phyloP scores from a whole-genome alignment of 202 grass and related monocot species.

The Hordeum pubiflorum region DNA sequence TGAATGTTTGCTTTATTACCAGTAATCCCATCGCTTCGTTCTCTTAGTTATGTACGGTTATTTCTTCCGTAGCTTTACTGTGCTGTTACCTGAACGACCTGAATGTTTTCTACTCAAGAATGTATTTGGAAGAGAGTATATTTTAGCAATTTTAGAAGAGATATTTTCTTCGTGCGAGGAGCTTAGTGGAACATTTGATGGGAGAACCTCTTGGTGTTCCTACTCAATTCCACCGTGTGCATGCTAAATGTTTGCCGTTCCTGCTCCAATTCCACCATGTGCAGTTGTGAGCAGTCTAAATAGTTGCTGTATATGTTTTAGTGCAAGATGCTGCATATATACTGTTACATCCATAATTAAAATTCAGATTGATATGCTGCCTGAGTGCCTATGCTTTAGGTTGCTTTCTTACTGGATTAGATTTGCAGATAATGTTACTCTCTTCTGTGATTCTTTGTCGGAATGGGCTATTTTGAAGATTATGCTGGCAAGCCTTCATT shows the following conservation, averaged over 20 bases:
- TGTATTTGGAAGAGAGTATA: neutral
- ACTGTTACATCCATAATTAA: neutral
- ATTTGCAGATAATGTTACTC: neutral
- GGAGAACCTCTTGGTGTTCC: neutral
- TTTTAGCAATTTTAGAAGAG: neutral
- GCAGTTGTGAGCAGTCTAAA: neutral
- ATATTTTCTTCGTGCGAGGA: neutral
- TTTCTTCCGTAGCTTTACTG: neutral
- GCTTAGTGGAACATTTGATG: neutral
- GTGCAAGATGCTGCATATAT: neutral
- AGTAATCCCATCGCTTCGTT: neutral
- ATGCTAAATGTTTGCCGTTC: neutral
- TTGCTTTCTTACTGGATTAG: neutral
- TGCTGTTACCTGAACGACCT: neutral
- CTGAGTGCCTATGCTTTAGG: slow-evolving; percentile 3
- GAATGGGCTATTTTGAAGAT: neutral
- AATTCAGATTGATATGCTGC: neutral
- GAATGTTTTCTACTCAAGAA: neutral
- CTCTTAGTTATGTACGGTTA: neutral
- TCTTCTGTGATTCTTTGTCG: neutral
- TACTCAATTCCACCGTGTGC: neutral
- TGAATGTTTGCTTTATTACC: neutral
- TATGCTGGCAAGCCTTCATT: neutral
- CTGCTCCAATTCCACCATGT: neutral
- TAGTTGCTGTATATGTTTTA: neutral